phyloP scores from a whole-genome alignment of 31 red algal species.

The Endocladia muricata region DNA sequence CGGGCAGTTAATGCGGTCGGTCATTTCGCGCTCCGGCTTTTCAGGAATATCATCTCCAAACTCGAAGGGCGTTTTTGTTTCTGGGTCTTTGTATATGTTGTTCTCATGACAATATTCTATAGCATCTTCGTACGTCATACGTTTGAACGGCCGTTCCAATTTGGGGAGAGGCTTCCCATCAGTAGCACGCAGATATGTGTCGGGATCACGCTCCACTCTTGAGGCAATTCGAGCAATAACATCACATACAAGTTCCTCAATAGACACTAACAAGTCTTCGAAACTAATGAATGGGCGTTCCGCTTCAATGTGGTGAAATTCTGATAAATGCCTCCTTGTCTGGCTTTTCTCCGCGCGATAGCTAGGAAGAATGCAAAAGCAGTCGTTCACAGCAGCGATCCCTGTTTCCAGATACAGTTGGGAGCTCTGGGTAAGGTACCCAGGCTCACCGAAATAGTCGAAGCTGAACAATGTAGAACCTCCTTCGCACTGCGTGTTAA shows the following conservation, averaged over 20 bases:
- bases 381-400: slow-evolving; percentile 94
- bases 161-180: slow-evolving; percentile 64
- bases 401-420: slow-evolving; percentile 98
- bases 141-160: slow-evolving; percentile 82
- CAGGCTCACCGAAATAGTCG: slow-evolving; percentile 91
- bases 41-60: slow-evolving; percentile 99
- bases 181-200: slow-evolving; percentile 63
- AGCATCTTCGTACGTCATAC: slow-evolving; percentile 96
- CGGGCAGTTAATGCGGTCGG: slow-evolving; percentile 91
- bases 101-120: slow-evolving; percentile 89
- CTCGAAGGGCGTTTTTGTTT: slow-evolving; percentile 83
- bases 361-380: slow-evolving; percentile 94
- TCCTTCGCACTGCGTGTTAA: slow-evolving; percentile 98
- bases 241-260: slow-evolving; percentile 94
- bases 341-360: slow-evolving; percentile 94
- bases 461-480: slow-evolving; percentile 93
- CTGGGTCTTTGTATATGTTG: slow-evolving; percentile 97
- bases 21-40: slow-evolving; percentile 96
- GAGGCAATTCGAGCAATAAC: slow-evolving; percentile 73
- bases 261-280: slow-evolving; percentile 74
- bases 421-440: slow-evolving; percentile 88
- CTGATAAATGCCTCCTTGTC: slow-evolving; percentile 91
- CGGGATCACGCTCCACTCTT: slow-evolving; percentile 56
- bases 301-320: slow-evolving; percentile 99
- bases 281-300: slow-evolving; percentile 95